Percentiles rank a stretch among this genome's conserved stretches.
phyloP scores from a whole-genome alignment of 371 early-diverging fungal genomes.

The Phascolomyces articulosus region DNA sequence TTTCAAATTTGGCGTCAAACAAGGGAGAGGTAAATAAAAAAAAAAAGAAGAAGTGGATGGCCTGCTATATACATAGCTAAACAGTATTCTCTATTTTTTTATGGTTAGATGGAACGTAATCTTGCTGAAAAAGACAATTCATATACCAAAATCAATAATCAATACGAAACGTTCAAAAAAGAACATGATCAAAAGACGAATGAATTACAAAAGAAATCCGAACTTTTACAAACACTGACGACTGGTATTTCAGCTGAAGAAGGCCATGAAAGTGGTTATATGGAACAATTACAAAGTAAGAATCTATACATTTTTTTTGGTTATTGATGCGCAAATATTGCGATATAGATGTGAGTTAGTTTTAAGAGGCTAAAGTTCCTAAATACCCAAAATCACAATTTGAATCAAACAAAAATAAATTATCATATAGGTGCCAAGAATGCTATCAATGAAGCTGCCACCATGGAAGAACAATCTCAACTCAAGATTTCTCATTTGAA shows the following conservation, averaged over 20 bases:
- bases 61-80: no score
- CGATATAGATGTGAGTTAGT: no score
- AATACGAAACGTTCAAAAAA: conserved; percentile 66
- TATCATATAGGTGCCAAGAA: conserved; percentile 61
- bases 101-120: conserved; percentile 54
- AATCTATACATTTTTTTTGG: conserved; percentile 1
- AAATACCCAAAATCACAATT: no score
- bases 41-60: background rate
- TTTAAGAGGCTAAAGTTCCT: no score
- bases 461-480: conserved; percentile 73
- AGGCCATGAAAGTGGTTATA: conserved; percentile 92
- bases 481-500: conserved; percentile 70
- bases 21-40: conserved; percentile 48
- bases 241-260: conserved; percentile 92
- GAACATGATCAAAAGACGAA: conserved; percentile 66
- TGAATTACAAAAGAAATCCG: conserved; percentile 75
- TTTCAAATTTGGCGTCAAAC: conserved; percentile 32
- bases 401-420: no score
- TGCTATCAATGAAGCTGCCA: conserved; percentile 55
- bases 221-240: conserved; percentile 88
- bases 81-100: no score
- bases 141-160: conserved; percentile 47
- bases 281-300: conserved; percentile 86
- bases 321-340: no score
- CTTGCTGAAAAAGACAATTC: conserved; percentile 56